Evolutionary conservation across 2,329 filamentous ascomycete species (phyloP), one percentile per base, ranked within the genome.

Genomic region (Monilinia aucupariae): DNA sequence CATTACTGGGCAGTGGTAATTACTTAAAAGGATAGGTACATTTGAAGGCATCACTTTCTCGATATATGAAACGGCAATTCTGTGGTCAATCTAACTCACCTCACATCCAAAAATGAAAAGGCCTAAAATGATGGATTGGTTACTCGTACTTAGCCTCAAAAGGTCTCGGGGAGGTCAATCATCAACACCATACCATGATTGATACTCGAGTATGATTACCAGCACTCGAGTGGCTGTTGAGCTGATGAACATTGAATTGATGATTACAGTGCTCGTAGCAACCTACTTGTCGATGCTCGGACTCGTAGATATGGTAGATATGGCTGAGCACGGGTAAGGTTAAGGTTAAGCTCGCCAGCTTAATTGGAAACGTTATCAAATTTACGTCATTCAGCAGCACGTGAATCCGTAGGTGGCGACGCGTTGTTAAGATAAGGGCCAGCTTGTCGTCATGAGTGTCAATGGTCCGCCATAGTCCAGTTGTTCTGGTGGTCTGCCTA

Each of bases 361-460:
- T n/a, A 30, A 15, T 15, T 13, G 45, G 45, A 4, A 48, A 20
- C 34, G 10, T 20, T n/a, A n/a, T n/a, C n/a, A n/a, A n/a, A n/a
- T n/a, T n/a, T 32, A 52, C 32, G 32, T 52, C 49, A 52, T 52
- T 34, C 15, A 13, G 9, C 7, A n/a, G n/a, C 49, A 52, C 49
- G 49, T 32, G 27, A 51, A 8, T n/a, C 49, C 27, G 22, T 34
- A 32, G 25, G 22, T 17, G 12, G 17, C 34, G 32, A 54, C 51
- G 37, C 39, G 20, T 25, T 15, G 48, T 54, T 61, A 54, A 54
- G 48, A 61, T 54, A 54, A 61, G 49, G 25, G 39, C 17, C n/a
- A 34, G 8, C 51, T 47, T 63, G 53, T 63, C 60, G 60, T 62
- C 62, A 63, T 59, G 25, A 32, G 47, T 27, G 27, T 56, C 27